Percentiles rank a stretch among this genome's conserved stretches.
Conservation (phyloP, 805 yeast species). For the Candida nonsorbophila region DNA sequence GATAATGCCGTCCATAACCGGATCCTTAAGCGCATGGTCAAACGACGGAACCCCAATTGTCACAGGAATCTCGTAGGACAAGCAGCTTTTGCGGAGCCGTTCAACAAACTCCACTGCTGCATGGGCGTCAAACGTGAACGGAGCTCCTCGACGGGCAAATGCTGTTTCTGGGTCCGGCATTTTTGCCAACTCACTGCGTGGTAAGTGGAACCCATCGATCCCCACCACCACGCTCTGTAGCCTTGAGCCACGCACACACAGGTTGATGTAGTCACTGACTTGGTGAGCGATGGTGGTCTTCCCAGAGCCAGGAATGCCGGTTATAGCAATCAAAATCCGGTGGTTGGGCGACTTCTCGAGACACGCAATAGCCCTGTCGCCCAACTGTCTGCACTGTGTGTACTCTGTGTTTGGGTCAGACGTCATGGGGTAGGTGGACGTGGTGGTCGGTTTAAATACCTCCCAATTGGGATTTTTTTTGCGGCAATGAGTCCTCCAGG, state of each 20-base stretch:
- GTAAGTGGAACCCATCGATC: constrained; percentile 38
- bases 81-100: constrained; percentile 7
- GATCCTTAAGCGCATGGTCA: constrained; percentile 73
- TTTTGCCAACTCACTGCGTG: constrained; percentile 20
- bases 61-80: constrained; percentile 11
- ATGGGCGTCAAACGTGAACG: constrained; percentile 73
- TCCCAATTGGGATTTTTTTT: too few relatives aligned
- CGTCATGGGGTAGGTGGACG: too few relatives aligned
- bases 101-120: constrained; percentile 19
- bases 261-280: constrained; percentile 28
- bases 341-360: constrained; percentile 9
- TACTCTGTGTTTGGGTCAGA: too few relatives aligned
- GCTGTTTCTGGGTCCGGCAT: constrained; percentile 57
- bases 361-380: constrained; percentile 2
- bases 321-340: constrained; percentile 54
- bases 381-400: constrained; percentile 1
- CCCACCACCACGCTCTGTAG: constrained; percentile 22
- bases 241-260: not conserved
- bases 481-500: too few relatives aligned
- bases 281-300: constrained; percentile 61
- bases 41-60: constrained; percentile 60
- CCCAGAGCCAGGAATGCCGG: constrained; percentile 86
- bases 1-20: constrained; percentile 48
- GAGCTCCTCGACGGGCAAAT: constrained; percentile 70
- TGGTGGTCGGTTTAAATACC: too few relatives aligned